phyloP scores from a whole-genome alignment of 2,329 filamentous ascomycete species.

The Ophiocordyceps sinensis region DNA sequence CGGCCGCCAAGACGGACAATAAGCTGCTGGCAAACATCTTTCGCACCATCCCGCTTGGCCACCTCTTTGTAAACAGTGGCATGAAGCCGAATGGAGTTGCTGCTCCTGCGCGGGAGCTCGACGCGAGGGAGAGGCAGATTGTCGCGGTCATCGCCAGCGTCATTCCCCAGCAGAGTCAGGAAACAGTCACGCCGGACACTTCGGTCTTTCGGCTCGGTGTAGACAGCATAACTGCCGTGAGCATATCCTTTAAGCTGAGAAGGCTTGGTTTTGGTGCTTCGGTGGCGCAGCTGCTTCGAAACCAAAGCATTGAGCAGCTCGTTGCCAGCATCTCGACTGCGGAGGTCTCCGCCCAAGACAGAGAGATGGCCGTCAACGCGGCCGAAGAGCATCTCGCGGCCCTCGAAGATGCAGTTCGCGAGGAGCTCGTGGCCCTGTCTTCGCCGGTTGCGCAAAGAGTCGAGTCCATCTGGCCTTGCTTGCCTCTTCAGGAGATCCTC shows the following conservation, averaged over 20 bases:
- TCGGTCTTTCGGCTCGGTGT: constrained; percentile 20
- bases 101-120: background rate
- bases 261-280: constrained; percentile 17
- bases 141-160: background rate
- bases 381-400: background rate
- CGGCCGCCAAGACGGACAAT: constrained; percentile 2
- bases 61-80: background rate
- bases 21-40: constrained; percentile 2
- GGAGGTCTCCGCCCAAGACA: background rate
- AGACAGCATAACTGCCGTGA: constrained; percentile 22
- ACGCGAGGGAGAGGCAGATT: background rate
- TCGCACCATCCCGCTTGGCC: constrained; percentile 1
- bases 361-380: background rate
- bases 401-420: background rate
- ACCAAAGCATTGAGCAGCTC: constrained; percentile 18
- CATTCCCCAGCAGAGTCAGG: background rate
- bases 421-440: background rate
- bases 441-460: background rate
- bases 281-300: constrained; percentile 19
- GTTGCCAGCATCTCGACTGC: constrained; percentile 4
- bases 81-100: background rate
- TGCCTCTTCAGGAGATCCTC: constrained; percentile 7
- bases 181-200: background rate
- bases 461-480: constrained; percentile 5
- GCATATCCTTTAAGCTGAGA: constrained; percentile 17